Conservation (phyloP, 805 yeast genomes). For the Sugiyamaella chiloensis region DNA sequence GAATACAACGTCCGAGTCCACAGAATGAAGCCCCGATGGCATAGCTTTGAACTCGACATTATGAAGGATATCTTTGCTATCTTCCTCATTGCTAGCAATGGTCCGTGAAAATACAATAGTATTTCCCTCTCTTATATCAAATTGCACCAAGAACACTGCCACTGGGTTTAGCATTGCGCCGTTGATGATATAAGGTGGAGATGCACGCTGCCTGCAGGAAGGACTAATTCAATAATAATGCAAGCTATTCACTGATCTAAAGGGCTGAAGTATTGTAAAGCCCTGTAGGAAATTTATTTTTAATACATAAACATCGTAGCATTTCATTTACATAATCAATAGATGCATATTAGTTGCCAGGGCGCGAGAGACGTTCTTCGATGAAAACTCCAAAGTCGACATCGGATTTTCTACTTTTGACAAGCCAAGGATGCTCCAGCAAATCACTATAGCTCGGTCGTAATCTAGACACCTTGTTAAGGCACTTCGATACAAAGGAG, state of each 20-base stretch:
- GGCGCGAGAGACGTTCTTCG: constrained; percentile 1
- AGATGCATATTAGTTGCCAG: neutral
- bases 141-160: constrained; percentile 43
- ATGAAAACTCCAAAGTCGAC: constrained; percentile 41
- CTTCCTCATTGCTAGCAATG: constrained; percentile 13
- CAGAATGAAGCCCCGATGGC: constrained; percentile 66
- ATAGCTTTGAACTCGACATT: constrained; percentile 61
- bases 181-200: no score
- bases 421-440: constrained; percentile 81
- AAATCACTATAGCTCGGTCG: constrained; percentile 80
- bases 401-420: constrained; percentile 44
- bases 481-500: constrained; percentile 65
- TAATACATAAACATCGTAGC: no score
- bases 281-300: no score
- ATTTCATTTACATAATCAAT: neutral
- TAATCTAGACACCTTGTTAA: constrained; percentile 73
- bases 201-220: no score
- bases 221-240: no score
- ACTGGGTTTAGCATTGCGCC: neutral
- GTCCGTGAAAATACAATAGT: constrained; percentile 43
- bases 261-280: no score
- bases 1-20: constrained; percentile 49
- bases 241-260: no score
- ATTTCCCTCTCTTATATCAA: constrained; percentile 52
- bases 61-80: constrained; percentile 29